Base-by-base conservation (phyloP, 2,329 filamentous ascomycete genomes). In the Diaporthe vaccinii region DNA sequence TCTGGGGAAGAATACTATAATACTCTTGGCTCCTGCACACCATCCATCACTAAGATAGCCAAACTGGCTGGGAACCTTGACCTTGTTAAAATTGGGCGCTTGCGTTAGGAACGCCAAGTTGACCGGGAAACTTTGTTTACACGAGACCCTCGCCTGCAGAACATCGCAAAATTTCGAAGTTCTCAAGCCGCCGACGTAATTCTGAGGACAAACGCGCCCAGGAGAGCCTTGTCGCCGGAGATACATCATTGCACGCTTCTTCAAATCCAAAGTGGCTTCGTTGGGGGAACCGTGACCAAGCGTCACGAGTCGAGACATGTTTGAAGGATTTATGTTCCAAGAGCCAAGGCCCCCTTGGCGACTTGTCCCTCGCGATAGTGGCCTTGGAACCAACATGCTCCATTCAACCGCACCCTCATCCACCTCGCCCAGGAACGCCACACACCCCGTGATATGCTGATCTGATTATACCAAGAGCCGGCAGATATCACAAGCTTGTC, bases 301-400 rank as follows among this genome's bases (percentile, higher is more conserved):
- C 7, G 65, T 68, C 46, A 68, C 46, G 46, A 68, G 65, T 68
- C 65, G 65, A 34, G 62, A 53, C 44, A 39, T 10, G 62, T 53
- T 25, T 36, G 44, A 39, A 39, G 65, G 46, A 53, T 68, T 68
- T 53, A 17, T 68, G 31, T 68, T 41, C 65, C 65, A 68, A 68
- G 65, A 53, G 65, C 65, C 65, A 68, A 68, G 65, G 65, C 65
- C 28, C 44, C 65, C 65, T 68, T 68, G 65, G 65, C 65, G 65
- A 68, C 65, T 68, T 68, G 65, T 68, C 62, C 61, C 25, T 49
- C 59, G 31, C 46, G 44, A 68, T 68, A 36, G 62, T 67, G 62
- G 62, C 31, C 62, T 51, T 51, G 62, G 65, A 68, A 53, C 46
- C 44, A 68, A 39, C 31, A 53, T 25, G 31, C 36, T 68, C 65